Base-by-base conservation (phyloP, 306 rosid species). In the Comarum palustre region DNA sequence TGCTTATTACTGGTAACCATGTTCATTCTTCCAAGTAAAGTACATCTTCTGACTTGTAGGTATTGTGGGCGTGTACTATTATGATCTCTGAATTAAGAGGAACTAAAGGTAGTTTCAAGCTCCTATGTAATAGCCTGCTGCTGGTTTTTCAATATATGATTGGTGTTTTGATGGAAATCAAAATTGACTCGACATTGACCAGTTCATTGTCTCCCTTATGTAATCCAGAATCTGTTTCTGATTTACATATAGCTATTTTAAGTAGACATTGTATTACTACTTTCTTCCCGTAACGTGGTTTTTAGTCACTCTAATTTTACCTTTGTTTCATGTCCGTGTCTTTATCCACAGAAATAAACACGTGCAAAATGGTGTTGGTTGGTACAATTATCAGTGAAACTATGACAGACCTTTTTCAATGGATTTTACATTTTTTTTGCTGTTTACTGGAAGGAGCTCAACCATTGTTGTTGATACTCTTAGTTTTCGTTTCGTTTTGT, bases 31-130 rank as follows among this genome's bases (percentile, higher is more conserved):
- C 96, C 97, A 91, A 95, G 92, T 95, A 91, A 91, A 92, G n/a
- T 85, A 89, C 89, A 82, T 91, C 93, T 91, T 95, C 88, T 95
- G 92, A 86, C 92, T 89, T 94, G 98, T 94, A 94, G 98, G 98
- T 94, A 86, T 84, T 78, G 97, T 88, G 90, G 99, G 76, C 89
- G 96, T 95, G 87, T 94, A 85, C 97, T 93, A 87, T 80, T 85
- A 89, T 89, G 99, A 89, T 94, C 98, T 89, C 99, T 95, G 99
- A 95, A 91, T 86, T 90, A 91, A 84, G 98, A 92, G 88, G 99
- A 91, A 82, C 86, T 91, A 86, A 91, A 95, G 99, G 99, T 95
- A 95, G 97, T 85, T 91, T 87, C 99, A 87, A 71, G 84, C 89
- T 82, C 97, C 92, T 87, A 83, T 82, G 82, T 82, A 88, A 85